Evolutionary conservation across 345 rosid genomes (phyloP).

Genomic region (Gossypium rotundifolium): DNA sequence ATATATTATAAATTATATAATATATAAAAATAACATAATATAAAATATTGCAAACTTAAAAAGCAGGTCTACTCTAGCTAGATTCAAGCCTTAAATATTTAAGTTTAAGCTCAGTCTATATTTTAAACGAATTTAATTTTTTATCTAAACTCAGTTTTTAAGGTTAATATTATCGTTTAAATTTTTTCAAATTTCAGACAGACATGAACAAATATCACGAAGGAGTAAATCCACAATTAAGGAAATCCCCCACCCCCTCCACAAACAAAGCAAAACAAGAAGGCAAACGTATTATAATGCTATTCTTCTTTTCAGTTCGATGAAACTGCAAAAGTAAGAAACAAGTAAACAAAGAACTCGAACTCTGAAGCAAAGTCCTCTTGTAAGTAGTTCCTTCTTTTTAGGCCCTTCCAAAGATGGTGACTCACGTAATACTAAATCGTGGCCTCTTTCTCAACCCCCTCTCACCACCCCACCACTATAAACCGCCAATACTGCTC

Average conservation of each 20-base stretch:
- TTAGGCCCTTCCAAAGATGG: neutral
- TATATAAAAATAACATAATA: too few relatives aligned
- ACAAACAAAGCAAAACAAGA: neutral
- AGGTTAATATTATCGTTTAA: too few relatives aligned
- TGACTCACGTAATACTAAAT: conserved; percentile 9
- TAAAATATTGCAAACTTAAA: too few relatives aligned
- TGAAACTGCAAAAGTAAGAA: neutral
- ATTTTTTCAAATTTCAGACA: neutral
- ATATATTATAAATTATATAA: too few relatives aligned
- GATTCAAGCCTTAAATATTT: too few relatives aligned
- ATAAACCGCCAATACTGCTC: conserved; percentile 22
- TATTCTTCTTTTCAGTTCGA: neutral
- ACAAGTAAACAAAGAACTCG: neutral
- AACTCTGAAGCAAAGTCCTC: neutral
- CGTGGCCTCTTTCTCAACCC: conserved; percentile 6
- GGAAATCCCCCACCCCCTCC: neutral
- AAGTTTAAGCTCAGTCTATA: accelerated
- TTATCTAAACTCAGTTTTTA: accelerated
- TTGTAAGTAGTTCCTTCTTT: neutral
- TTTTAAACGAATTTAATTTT: too few relatives aligned
- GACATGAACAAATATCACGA: neutral
- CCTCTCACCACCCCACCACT: neutral
- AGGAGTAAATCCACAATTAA: neutral
- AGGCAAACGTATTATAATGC: neutral
- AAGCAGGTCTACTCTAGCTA: accelerated